Percentiles rank a stretch among this genome's conserved stretches.
Evolutionary conservation across 768 basidiomycete genomes (phyloP).

Genomic region (Mycena vitilis): DNA sequence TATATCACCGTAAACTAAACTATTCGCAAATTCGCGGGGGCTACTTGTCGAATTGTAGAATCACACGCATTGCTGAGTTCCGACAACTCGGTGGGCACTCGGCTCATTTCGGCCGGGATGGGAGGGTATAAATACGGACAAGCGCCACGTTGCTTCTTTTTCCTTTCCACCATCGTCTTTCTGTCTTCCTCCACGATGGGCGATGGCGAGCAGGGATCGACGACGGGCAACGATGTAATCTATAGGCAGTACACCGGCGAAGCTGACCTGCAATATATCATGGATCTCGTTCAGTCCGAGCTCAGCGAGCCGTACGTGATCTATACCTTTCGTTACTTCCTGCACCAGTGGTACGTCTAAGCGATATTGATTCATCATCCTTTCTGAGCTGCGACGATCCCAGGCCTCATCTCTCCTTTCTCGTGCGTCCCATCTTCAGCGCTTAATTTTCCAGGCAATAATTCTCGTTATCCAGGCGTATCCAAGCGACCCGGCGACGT

Average conservation of each 20-base stretch:
- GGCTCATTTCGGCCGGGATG: no score
- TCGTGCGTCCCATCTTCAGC: conserved; percentile 85
- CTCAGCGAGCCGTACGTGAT: conserved; percentile 80
- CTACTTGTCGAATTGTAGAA: no score
- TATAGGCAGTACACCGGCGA: conserved; percentile 30
- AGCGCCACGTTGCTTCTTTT: conserved; percentile 17
- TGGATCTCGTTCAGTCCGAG: conserved; percentile 34
- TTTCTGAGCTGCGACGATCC: conserved; percentile 43
- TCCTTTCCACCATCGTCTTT: neutral
- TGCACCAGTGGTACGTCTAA: conserved; percentile 88
- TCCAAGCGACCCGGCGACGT: conserved; percentile 53
- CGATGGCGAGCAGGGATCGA: neutral
- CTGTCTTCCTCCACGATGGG: conserved; percentile 13
- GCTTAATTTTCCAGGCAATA: conserved; percentile 16
- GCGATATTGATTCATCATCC: conserved; percentile 10
- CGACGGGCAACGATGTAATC: neutral
- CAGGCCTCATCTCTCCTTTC: conserved; percentile 32
- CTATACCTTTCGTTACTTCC: conserved; percentile 97
- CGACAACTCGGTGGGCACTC: no score
- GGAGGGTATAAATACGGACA: neutral
- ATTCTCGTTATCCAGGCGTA: conserved; percentile 60
- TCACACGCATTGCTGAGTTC: no score
- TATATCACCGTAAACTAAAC: no score
- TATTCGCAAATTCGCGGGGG: no score
- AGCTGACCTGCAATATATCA: conserved; percentile 30